Evolutionary conservation across 140 eudicot genomes (phyloP).

Genomic region (Bidens hawaiensis): DNA sequence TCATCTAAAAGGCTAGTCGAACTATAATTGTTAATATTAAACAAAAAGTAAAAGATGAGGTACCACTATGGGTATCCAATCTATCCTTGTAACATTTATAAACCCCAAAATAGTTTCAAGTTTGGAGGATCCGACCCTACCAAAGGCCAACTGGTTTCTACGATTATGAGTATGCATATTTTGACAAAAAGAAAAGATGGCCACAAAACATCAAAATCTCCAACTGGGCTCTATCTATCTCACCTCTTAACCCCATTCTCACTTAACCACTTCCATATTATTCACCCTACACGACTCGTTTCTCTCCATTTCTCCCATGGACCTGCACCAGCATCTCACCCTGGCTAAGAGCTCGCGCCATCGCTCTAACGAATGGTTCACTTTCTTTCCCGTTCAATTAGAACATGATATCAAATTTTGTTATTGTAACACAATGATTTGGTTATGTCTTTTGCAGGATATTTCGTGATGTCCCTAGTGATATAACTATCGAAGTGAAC

Average conservation of each 20-base stretch:
- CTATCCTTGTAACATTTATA: neutral
- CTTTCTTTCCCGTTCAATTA: neutral
- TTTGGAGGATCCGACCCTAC: constrained; percentile 46
- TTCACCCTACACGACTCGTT: constrained; percentile 13
- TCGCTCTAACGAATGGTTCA: constrained; percentile 83
- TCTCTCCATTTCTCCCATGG: constrained; percentile 42
- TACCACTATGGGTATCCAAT: neutral
- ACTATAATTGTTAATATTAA: neutral
- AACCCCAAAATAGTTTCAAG: neutral
- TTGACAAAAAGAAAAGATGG: constrained; percentile 43
- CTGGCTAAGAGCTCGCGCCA: constrained; percentile 63
- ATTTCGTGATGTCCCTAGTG: constrained; percentile 96
- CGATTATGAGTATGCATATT: constrained; percentile 45
- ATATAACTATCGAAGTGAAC: constrained; percentile 81
- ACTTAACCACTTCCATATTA: constrained; percentile 16
- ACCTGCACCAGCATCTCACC: constrained; percentile 54
- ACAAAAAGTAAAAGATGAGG: neutral
- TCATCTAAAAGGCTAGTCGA: neutral
- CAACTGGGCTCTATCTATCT: constrained; percentile 36
- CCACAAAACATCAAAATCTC: constrained; percentile 46
- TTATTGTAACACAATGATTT: too few relatives aligned
- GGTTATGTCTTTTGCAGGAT: constrained; percentile 53
- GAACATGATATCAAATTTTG: too few relatives aligned
- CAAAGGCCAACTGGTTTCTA: constrained; percentile 41
- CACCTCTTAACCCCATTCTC: constrained; percentile 48